Evolutionary conservation across 2,329 filamentous ascomycete genomes (phyloP).

Genomic region (Ophiostoma perfectum): DNA sequence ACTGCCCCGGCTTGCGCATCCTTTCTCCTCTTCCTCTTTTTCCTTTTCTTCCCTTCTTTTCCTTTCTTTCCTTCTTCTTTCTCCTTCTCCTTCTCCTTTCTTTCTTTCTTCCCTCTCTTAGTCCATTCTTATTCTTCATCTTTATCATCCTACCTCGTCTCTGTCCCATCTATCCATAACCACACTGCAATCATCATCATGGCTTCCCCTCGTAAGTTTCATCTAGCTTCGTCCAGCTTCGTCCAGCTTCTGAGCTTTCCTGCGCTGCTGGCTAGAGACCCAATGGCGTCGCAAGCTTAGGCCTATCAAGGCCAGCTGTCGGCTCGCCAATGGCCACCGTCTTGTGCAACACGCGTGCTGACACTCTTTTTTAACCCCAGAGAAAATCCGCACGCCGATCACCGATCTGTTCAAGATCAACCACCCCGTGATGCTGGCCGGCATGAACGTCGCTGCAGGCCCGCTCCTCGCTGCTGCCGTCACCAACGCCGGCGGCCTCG

Average conservation of each 20-base stretch:
- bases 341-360: background rate
- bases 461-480: slow-evolving; percentile 95
- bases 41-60: background rate
- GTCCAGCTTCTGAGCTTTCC: background rate
- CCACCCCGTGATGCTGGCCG: slow-evolving; percentile 89
- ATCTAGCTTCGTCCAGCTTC: background rate
- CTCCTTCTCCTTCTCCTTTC: slow-evolving; percentile 6
- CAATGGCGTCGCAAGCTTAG: too few relatives aligned
- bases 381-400: slow-evolving; percentile 82
- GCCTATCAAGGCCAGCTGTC: too few relatives aligned
- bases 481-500: slow-evolving; percentile 91
- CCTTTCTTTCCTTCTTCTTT: background rate
- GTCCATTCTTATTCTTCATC: background rate
- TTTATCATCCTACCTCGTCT: background rate
- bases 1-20: background rate
- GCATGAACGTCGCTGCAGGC: slow-evolving; percentile 98
- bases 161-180: background rate
- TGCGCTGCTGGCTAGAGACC: too few relatives aligned
- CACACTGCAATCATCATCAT: slow-evolving; percentile 41
- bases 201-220: slow-evolving; percentile 71
- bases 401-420: slow-evolving; percentile 98
- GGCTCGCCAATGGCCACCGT: background rate
- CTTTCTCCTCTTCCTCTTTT: background rate
- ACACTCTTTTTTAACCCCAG: slow-evolving; percentile 39
- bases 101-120: background rate